phyloP scores from a whole-genome alignment of 2,329 filamentous ascomycete species.

The Phialophora tarda region DNA sequence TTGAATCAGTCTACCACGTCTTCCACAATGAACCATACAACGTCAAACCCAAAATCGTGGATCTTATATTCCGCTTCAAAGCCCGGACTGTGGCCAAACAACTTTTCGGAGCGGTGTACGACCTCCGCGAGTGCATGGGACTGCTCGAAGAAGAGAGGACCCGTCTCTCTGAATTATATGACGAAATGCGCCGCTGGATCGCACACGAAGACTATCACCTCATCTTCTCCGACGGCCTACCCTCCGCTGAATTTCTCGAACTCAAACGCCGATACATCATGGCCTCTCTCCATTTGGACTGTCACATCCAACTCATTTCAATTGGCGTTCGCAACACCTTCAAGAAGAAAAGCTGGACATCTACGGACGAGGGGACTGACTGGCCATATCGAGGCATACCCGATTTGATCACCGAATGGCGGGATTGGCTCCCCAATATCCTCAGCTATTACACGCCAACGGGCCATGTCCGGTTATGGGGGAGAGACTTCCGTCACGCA shows the following conservation, averaged over 20 bases:
- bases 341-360: slow-evolving; percentile 35
- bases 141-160: slow-evolving; percentile 33
- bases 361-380: slow-evolving; percentile 27
- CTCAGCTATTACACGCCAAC: slow-evolving; percentile 47
- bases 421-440: slow-evolving; percentile 51
- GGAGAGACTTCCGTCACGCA: slow-evolving; percentile 21
- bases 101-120: slow-evolving; percentile 21
- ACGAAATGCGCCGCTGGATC: slow-evolving; percentile 26
- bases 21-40: slow-evolving; percentile 66
- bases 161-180: slow-evolving; percentile 25
- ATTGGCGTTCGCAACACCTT: slow-evolving; percentile 29
- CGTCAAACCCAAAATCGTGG: slow-evolving; percentile 60
- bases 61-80: slow-evolving; percentile 28
- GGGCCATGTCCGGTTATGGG: slow-evolving; percentile 46
- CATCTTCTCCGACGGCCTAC: slow-evolving; percentile 28
- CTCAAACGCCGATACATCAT: slow-evolving; percentile 33
- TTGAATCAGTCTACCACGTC: slow-evolving; percentile 62
- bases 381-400: slow-evolving; percentile 51
- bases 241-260: slow-evolving; percentile 32
- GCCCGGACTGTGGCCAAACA: slow-evolving; percentile 12
- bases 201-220: slow-evolving; percentile 6
- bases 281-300: slow-evolving; percentile 28
- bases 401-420: slow-evolving; percentile 55
- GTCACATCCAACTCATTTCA: slow-evolving; percentile 33
- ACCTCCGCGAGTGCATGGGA: slow-evolving; percentile 27